Conservation (phyloP, 352 stramenopile species). For the Globisporangium middletonii region DNA sequence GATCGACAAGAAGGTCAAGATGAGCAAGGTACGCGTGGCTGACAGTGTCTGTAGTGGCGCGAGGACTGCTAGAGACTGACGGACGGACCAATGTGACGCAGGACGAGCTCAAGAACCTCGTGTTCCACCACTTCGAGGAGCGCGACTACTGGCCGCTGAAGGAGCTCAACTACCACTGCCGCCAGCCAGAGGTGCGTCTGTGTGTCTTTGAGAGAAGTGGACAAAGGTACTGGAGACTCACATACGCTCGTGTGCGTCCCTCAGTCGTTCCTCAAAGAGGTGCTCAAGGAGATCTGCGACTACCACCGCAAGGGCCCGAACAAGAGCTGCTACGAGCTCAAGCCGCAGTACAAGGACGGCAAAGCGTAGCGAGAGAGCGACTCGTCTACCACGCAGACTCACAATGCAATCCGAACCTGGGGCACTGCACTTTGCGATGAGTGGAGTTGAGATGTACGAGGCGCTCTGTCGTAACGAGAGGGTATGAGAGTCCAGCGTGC, state of each 20-base stretch:
- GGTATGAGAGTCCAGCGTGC: background rate
- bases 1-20: slow-evolving; percentile 87
- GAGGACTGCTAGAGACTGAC: background rate
- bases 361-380: background rate
- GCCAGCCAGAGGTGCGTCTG: slow-evolving; percentile 68
- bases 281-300: slow-evolving; percentile 86
- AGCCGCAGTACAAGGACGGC: slow-evolving; percentile 83
- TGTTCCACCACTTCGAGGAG: slow-evolving; percentile 86
- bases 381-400: too few relatives aligned
- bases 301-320: slow-evolving; percentile 87
- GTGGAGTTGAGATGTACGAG: too few relatives aligned
- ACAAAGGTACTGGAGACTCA: too few relatives aligned
- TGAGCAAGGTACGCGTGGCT: slow-evolving; percentile 61
- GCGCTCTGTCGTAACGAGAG: too few relatives aligned
- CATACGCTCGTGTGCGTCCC: background rate
- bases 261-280: slow-evolving; percentile 83
- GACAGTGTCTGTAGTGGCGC: background rate
- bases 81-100: slow-evolving; percentile 9
- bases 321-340: slow-evolving; percentile 89
- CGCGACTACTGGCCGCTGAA: slow-evolving; percentile 85
- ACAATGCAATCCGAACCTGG: background rate
- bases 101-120: slow-evolving; percentile 85
- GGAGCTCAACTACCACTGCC: slow-evolving; percentile 86
- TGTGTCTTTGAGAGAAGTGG: too few relatives aligned
- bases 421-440: too few relatives aligned